A percentile compares a stretch with the other conserved stretches of the same genome.
Evolutionary conservation across 192 early-diverging fungal species (phyloP).

Genomic region (Dimargaris verticillata): DNA sequence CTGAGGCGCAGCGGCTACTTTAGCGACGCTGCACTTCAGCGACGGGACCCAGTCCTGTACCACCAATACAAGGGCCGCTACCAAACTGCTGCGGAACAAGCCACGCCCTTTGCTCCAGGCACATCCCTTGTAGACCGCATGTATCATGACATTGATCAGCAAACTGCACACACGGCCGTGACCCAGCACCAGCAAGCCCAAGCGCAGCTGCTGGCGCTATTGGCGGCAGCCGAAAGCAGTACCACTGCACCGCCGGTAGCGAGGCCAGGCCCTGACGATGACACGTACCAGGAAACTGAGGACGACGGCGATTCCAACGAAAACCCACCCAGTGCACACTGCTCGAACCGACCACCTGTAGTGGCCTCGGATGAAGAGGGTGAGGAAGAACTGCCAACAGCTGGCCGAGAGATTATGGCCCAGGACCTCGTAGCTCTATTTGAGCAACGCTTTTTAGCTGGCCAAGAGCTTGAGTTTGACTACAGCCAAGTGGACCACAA

Average conservation of each 20-base stretch:
- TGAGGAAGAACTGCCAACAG: neutral
- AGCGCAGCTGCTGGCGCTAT: neutral
- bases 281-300: neutral
- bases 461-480: conserved; percentile 8
- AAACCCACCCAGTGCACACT: neutral
- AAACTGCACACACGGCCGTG: neutral
- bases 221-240: neutral
- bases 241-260: neutral
- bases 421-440: neutral
- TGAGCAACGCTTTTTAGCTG: conserved; percentile 5
- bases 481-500: conserved; percentile 7
- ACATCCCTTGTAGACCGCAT: neutral
- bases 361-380: neutral
- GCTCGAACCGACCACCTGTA: neutral
- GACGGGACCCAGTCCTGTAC: conserved; percentile 6
- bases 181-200: neutral
- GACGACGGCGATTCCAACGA: neutral
- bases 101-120: neutral
- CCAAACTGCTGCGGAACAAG: neutral
- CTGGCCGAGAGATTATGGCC: neutral
- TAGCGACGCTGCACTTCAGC: neutral
- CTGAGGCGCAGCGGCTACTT: conserved; percentile 4
- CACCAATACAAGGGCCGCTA: neutral
- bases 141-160: conserved; percentile 2
- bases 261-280: neutral